A percentile compares a stretch with the other conserved stretches of the same genome.
Evolutionary conservation across 768 basidiomycete genomes (phyloP).

Genomic region (Punctularia strigosozonata): DNA sequence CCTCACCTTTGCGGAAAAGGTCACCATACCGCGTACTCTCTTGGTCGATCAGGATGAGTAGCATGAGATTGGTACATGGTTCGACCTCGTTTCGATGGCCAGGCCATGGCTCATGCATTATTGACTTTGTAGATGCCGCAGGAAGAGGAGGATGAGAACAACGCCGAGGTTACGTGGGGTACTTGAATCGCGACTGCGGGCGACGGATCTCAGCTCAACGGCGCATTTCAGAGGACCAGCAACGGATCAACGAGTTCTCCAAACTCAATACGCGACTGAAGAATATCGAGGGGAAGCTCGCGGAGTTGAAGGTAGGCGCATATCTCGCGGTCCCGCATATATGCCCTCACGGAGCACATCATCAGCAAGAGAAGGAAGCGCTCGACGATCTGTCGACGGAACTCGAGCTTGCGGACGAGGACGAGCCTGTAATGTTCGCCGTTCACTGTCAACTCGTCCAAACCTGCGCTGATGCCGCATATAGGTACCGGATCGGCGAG

Average conservation of each 20-base stretch:
- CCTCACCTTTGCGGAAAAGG: no score
- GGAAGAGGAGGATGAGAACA: constrained; percentile 66
- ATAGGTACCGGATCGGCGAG: constrained; percentile 83
- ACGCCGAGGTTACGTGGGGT: constrained; percentile 82
- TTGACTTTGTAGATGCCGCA: constrained; percentile 46
- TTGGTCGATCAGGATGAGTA: neutral
- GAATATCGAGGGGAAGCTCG: constrained; percentile 59
- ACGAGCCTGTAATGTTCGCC: constrained; percentile 63
- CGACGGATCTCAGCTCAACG: neutral
- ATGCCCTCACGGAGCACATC: neutral
- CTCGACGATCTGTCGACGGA: constrained; percentile 83
- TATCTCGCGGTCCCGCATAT: neutral
- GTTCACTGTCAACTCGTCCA: neutral
- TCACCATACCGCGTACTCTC: no score
- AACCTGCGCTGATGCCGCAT: constrained; percentile 1
- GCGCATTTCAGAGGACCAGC: constrained; percentile 53
- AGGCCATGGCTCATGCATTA: no score
- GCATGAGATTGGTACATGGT: neutral
- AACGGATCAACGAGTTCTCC: constrained; percentile 84
- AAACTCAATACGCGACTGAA: constrained; percentile 77
- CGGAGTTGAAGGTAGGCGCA: constrained; percentile 53
- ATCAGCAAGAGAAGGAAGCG: constrained; percentile 88
- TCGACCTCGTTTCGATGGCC: constrained; percentile 3
- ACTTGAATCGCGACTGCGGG: constrained; percentile 12
- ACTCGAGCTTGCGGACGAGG: constrained; percentile 83